These are phyloP conservation scores for Sanghuangporus baumii DNA, from an alignment of 1,284 basidiomycete species.

Conservation along the genomic window DNA sequence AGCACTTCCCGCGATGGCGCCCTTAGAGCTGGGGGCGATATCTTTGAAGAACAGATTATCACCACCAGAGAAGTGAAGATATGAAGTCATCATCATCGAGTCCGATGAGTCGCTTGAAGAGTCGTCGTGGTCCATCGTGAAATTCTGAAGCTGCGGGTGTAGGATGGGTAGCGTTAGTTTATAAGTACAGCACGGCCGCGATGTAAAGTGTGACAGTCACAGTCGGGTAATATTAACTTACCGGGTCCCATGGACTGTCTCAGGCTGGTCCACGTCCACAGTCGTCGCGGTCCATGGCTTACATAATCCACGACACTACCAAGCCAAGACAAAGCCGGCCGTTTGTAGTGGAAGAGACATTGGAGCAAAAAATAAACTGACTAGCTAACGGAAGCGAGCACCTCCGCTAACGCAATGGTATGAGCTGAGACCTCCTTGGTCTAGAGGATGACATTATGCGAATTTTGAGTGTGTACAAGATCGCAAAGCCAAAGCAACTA, in stretches of 20 bases:
- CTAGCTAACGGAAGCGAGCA: too few relatives aligned
- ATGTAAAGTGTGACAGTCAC: not conserved
- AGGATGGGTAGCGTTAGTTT: not conserved
- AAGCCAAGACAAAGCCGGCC: too few relatives aligned
- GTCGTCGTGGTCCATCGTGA: constrained; percentile 15
- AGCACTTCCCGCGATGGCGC: constrained; percentile 69
- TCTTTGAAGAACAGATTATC: constrained; percentile 64
- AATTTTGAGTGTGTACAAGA: not conserved
- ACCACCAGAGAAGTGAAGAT: constrained; percentile 57
- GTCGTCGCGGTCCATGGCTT: not conserved
- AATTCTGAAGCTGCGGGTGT: not conserved
- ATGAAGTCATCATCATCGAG: constrained; percentile 47
- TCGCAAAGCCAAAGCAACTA: not conserved
- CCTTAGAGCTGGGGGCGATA: constrained; percentile 61
- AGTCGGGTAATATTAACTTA: not conserved
- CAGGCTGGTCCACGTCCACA: not conserved
- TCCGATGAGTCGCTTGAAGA: constrained; percentile 17
- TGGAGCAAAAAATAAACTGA: too few relatives aligned
- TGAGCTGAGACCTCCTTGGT: too few relatives aligned
- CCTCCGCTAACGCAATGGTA: too few relatives aligned
- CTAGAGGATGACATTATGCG: too few relatives aligned
- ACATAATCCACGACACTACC: not conserved
- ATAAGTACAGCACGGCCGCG: not conserved
- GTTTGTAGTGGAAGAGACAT: too few relatives aligned
- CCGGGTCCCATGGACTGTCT: not conserved